Evolutionary conservation across 352 stramenopile species (phyloP).

Genomic region (Pythium coloratum): DNA sequence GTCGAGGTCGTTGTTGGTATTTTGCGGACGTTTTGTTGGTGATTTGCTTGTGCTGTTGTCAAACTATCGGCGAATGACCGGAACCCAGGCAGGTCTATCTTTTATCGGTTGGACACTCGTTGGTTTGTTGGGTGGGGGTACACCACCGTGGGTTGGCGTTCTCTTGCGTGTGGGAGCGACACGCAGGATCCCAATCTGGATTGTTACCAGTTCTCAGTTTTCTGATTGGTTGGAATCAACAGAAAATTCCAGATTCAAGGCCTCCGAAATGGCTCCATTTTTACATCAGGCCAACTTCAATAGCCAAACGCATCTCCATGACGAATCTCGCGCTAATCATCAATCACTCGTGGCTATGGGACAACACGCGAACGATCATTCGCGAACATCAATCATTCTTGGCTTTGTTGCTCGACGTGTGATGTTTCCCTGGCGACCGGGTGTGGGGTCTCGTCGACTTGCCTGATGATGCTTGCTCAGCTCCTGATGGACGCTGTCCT

Average conservation of each 20-base stretch:
- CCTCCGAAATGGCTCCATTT: neutral
- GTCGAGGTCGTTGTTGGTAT: neutral
- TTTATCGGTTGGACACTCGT: neutral
- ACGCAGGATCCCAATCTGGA: neutral
- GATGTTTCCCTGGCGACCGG: no score
- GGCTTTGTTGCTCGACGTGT: no score
- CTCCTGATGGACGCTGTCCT: no score
- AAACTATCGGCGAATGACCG: neutral
- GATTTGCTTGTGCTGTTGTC: neutral
- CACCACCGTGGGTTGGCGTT: no score
- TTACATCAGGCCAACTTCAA: conserved; percentile 1
- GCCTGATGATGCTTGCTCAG: no score
- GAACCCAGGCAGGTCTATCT: no score
- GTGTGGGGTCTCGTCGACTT: no score
- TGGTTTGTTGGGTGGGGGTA: neutral
- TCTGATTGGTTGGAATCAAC: conserved; percentile 4
- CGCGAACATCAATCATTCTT: no score
- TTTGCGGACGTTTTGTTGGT: neutral
- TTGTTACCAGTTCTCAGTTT: neutral
- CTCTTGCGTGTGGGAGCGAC: no score
- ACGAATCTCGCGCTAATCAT: neutral
- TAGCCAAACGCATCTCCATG: neutral
- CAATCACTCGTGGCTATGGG: neutral
- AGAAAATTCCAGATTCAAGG: neutral
- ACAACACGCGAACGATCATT: neutral